These are phyloP conservation scores for Phylloporus rhodoxanthus DNA, from an alignment of 768 basidiomycete genomes.

Conservation along the genomic window DNA sequence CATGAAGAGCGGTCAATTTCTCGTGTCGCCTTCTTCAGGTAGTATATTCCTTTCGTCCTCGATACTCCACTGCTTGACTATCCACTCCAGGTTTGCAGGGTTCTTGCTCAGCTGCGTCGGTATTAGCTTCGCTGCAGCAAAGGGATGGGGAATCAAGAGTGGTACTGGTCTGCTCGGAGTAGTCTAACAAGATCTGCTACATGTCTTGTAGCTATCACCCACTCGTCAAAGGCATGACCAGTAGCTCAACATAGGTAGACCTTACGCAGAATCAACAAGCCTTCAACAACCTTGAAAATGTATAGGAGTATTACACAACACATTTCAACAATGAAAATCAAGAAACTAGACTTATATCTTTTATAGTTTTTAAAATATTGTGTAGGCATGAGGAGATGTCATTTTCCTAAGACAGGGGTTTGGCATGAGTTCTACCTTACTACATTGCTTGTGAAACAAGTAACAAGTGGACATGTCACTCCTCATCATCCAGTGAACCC, in stretches of 20 bases:
- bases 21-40: constrained; percentile 84
- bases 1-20: constrained; percentile 81
- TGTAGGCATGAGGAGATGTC: no score
- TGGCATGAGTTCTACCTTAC: no score
- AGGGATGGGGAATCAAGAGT: constrained; percentile 61
- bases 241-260: background rate
- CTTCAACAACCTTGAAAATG: no score
- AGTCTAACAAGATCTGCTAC: constrained; percentile 30
- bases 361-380: no score
- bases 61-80: background rate
- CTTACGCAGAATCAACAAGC: no score
- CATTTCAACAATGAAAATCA: no score
- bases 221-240: background rate
- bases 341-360: no score
- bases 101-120: constrained; percentile 78
- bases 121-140: constrained; percentile 70
- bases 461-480: constrained; percentile 1
- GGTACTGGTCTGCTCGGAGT: constrained; percentile 66
- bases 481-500: constrained; percentile 19
- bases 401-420: no score
- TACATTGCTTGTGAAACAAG: background rate
- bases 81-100: constrained; percentile 59
- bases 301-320: no score
- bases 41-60: constrained; percentile 33
- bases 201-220: background rate